A percentile compares a stretch with the other conserved stretches of the same genome.
Evolutionary conservation across 2,329 filamentous ascomycete species (phyloP).

Genomic region (Lasiodiplodia hormozganensis): DNA sequence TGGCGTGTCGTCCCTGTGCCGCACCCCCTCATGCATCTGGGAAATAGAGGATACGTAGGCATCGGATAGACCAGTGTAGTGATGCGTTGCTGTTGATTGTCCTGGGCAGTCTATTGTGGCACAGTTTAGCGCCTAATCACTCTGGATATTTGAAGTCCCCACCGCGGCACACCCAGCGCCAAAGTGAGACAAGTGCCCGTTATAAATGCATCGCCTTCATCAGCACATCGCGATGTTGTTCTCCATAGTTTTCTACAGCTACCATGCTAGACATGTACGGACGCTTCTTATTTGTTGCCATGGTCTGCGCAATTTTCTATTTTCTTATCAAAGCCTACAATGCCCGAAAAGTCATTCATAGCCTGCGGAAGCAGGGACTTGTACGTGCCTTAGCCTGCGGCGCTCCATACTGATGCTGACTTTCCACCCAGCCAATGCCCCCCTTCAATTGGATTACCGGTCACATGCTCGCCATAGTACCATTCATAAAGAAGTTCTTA

Average conservation of each 20-base stretch:
- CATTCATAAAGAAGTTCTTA: not conserved
- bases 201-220: not conserved
- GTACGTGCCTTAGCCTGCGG: not conserved
- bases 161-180: not conserved
- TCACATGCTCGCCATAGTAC: not conserved
- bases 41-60: too few species aligned
- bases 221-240: not conserved
- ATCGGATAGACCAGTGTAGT: too few species aligned
- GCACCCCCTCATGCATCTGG: too few species aligned
- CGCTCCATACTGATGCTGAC: not conserved
- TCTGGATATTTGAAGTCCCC: not conserved
- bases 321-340: not conserved
- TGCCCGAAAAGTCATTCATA: not conserved
- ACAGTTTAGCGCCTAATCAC: not conserved
- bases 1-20: too few species aligned
- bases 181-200: too few species aligned
- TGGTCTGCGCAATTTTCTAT: not conserved
- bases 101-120: not conserved
- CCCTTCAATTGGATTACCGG: not conserved
- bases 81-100: not conserved
- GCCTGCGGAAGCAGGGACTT: not conserved
- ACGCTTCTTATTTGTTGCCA: not conserved
- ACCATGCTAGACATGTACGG: not conserved
- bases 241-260: not conserved
- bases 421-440: not conserved